A percentile compares a stretch with the other conserved stretches of the same genome.
Conservation (phyloP, 768 basidiomycete genomes). For the Suillus americanus region DNA sequence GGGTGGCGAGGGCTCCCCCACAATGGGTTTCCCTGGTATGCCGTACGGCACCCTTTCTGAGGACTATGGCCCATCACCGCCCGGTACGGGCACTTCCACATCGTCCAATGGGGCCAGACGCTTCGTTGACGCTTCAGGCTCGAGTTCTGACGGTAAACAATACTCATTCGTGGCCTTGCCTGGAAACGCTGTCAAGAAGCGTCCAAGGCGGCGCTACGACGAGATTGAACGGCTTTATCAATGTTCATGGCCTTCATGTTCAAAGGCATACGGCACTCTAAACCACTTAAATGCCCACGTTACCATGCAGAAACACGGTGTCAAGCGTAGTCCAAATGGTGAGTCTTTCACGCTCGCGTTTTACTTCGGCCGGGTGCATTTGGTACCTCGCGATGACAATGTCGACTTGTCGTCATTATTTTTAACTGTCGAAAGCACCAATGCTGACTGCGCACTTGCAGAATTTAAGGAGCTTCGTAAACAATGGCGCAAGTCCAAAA, state of each 20-base stretch:
- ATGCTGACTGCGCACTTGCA: conserved; percentile 34
- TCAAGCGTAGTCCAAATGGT: conserved; percentile 89
- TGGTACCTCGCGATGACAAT: conserved; percentile 6
- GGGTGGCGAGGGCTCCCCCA: conserved; percentile 36
- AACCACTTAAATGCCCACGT: conserved; percentile 99
- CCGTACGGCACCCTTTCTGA: conserved; percentile 48
- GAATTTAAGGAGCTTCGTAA: conserved; percentile 99
- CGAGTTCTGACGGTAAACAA: conserved; percentile 57
- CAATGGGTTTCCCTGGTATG: conserved; percentile 29
- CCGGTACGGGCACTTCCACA: conserved; percentile 60
- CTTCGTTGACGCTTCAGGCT: conserved; percentile 22
- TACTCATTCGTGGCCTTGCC: conserved; percentile 83
- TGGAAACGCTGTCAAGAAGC: conserved; percentile 79
- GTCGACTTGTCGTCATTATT: conserved; percentile 8
- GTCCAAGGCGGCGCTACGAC: conserved; percentile 84
- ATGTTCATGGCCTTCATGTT: conserved; percentile 77
- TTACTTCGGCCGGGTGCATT: conserved; percentile 7
- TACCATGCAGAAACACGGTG: conserved; percentile 96
- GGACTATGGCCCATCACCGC: conserved; percentile 60
- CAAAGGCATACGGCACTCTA: conserved; percentile 89
- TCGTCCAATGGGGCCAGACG: conserved; percentile 41
- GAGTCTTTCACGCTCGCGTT: conserved; percentile 29
- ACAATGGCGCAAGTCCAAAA: conserved; percentile 93
- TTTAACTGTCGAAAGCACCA: not conserved
- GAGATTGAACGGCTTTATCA: conserved; percentile 94